Base-by-base conservation (phyloP, 805 yeast genomes). In the Zygotorulaspora sp. region DNA sequence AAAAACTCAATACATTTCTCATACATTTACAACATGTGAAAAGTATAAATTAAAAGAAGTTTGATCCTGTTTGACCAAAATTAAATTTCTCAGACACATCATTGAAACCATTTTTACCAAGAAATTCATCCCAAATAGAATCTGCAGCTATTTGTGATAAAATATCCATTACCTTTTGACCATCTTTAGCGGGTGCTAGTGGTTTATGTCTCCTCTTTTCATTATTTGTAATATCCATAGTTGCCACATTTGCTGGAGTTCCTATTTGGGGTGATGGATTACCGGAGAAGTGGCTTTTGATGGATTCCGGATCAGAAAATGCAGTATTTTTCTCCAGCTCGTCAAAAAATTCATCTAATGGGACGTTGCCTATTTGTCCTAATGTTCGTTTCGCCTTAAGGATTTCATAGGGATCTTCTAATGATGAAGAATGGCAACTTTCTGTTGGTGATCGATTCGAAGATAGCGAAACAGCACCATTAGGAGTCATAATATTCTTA, bases 61-160 rank as follows among this genome's bases (percentile, higher is more conserved):
- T 25, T n/a, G n/a, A 21, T 9, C 14, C 14, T 12, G 14, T 9
- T 9, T 25, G 8, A 6, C 28, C 13, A 25, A 25, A 25, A n/a
- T 25, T 25, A 12, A 12, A n/a, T 25, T 25, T 25, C n/a, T 25
- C 28, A 9, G 28, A 13, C 14, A 25, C 14, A 9, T 25, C 28
- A 25, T 25, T 25, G 13, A 25, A 12, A 13, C 39, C 30, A 12
- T 36, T 21, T 20, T 45, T 47, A 19, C 48, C 51, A 32, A 54
- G 50, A 24, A 51, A 47, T 29, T 55, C 61, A 30, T 78, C 85
- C 83, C 86, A 80, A 22, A 80, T 78, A 17, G 78, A 67, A 38
- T 80, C 86, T 2, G 76, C 71, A 3, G 83, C 79, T 32, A 78
- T 73, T 53, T 75, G 81, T 49, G 71, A 74, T 43, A 81, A 71